Evolutionary conservation across 352 stramenopile genomes (phyloP), one percentile per base, ranked within the genome.

Genomic region (Phytophthora podocarpi): DNA sequence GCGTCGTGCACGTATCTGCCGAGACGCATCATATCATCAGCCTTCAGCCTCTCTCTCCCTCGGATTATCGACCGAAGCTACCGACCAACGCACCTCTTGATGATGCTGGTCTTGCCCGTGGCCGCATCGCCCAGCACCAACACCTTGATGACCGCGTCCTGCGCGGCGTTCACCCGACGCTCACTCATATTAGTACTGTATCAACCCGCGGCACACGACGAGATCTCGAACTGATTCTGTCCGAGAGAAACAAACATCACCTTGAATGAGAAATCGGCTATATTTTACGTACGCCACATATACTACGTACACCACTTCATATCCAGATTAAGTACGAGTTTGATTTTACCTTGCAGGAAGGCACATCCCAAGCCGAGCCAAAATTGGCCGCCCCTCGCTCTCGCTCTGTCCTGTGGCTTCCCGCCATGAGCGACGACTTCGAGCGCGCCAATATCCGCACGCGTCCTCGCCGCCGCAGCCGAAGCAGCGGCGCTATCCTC

Each of bases 21-120:
- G 0, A 56, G 10, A 68, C n/a, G n/a, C n/a, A n/a, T n/a, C n/a
- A 23, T 16, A 51, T 40, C 5, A 37, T 48, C 43, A 61, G 30
- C 16, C 18, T n/a, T 55, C 4, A 41, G 30, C 16, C n/a, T 20
- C 30, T 41, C 4, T 21, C 16, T 27, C 15, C 5, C n/a, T n/a
- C n/a, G n/a, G n/a, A n/a, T 36, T 13, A 3, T 40, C 15, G 5
- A 27, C 28, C 18, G 16, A 32, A 20, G 2, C 26, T 48, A 23
- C 9, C 13, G 7, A 30, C 21, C 9, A 48, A 73, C 81, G 63
- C 68, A 98, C 76, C 91, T 65, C 54, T 96, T 96, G 64, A 98
- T 97, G 50, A 98, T 96, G 31, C 87, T 97, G 15, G 92, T 97
- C 71, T 98, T 98, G 11, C 92, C 92, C 2, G 89, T 97, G 15